Evolutionary conservation across 2,329 filamentous ascomycete species (phyloP), one percentile per base, ranked within the genome.

Genomic region (Cladobotryum protrusum): DNA sequence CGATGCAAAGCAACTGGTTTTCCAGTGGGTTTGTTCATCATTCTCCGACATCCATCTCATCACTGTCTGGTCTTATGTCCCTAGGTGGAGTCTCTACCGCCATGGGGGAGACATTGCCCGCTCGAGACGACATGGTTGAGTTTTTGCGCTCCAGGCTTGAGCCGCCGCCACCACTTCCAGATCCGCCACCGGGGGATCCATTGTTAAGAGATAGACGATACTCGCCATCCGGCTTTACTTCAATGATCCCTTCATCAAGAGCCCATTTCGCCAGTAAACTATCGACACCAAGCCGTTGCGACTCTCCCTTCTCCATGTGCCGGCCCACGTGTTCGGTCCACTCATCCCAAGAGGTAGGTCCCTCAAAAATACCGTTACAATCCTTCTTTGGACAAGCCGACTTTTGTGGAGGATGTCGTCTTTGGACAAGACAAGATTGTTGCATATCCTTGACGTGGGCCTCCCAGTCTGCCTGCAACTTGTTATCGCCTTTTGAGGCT

Each of bases 301-400:
- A 81, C 54, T 85, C 81, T 6, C 80, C 79, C 56, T 84, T 85
- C 67, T 96, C 91, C 74, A 95, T 86, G 65, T 97, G 92, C 43
- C 86, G 78, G 1, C 91, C 91, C 1, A 96, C 85, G 64, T 97
- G 92, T 65, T 97, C 92, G 52, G 93, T 93, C 71, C 90, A 87
- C 57, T 89, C 83, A 50, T 96, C 89, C 92, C 92, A 96, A 8
- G 85, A 86, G 2, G 78, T 79, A 1, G 76, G 71, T 0, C 89
- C 90, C 49, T 82, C 76, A 60, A 96, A 96, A 0, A 75, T 67
- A 45, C 77, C 78, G 11, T 77, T 72, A 62, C 92, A 97, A 57
- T 89, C 88, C 1, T 76, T 72, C 57, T 82, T 83, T 0, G 82
- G 82, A 56, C 87, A 91, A 1, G 85, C 78, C 43, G 88, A 89